Percentiles rank a stretch among this genome's conserved stretches.
Evolutionary conservation across 805 yeast genomes (phyloP).

Genomic region (Candida fluviatilis): DNA sequence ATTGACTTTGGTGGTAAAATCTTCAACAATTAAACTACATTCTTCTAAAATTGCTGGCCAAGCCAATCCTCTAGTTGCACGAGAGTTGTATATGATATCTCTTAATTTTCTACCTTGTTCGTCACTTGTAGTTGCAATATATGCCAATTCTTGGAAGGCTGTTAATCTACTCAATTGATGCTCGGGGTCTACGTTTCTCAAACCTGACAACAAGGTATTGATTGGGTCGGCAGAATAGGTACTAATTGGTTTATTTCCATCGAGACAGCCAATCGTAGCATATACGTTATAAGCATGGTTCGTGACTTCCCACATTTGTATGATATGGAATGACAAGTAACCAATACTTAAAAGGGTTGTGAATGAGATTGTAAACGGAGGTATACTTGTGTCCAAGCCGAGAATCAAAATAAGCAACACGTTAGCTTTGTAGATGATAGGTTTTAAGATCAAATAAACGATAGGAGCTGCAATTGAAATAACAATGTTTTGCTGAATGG

Average conservation of each 20-base stretch:
- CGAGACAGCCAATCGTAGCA: constrained; percentile 68
- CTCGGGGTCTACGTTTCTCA: constrained; percentile 44
- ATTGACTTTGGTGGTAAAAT: constrained; percentile 41
- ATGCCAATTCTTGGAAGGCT: constrained; percentile 74
- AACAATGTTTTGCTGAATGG: constrained; percentile 28
- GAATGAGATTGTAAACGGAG: constrained; percentile 32
- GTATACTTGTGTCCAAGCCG: constrained; percentile 39
- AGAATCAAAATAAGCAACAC: constrained; percentile 23
- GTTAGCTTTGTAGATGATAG: constrained; percentile 36
- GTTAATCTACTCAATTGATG: constrained; percentile 43
- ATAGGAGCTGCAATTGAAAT: constrained; percentile 32
- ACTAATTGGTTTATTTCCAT: constrained; percentile 59
- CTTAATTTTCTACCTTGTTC: constrained; percentile 42
- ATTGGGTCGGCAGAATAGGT: constrained; percentile 57
- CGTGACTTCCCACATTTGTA: constrained; percentile 48
- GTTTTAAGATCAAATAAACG: constrained; percentile 36
- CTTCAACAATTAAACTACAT: constrained; percentile 52
- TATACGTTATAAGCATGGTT: constrained; percentile 61
- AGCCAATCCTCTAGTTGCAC: constrained; percentile 39
- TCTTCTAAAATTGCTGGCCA: constrained; percentile 64
- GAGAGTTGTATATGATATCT: constrained; percentile 48
- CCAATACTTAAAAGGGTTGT: constrained; percentile 24
- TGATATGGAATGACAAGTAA: constrained; percentile 29
- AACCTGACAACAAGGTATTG: constrained; percentile 59
- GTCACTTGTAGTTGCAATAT: constrained; percentile 49